Conservation (phyloP, 164 flowering plant genomes). For the Aristolochia contorta region DNA sequence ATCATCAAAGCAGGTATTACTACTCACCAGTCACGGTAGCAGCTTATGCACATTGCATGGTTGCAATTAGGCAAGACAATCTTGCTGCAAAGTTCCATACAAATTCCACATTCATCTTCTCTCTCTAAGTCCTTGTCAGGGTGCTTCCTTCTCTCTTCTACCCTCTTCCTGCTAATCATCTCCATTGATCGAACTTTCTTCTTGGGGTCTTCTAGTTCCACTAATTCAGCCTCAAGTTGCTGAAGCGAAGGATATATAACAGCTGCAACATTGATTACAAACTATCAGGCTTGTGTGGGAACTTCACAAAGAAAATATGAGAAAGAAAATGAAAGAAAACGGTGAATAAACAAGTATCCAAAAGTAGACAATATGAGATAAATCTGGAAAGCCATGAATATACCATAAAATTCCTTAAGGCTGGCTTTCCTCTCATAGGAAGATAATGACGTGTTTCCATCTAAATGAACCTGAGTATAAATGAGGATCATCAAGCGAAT, state of each 20-base stretch:
- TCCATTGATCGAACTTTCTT: constrained; percentile 16
- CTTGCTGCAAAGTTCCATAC: constrained; percentile 71
- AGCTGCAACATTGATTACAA: constrained; percentile 29
- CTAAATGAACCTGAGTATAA: constrained; percentile 5
- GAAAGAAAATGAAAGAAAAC: neutral
- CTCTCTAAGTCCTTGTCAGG: constrained; percentile 48
- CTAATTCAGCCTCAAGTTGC: constrained; percentile 53
- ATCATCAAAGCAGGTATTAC: neutral
- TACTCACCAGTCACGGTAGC: constrained; percentile 81
- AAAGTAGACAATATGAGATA: neutral
- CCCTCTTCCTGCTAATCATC: constrained; percentile 25
- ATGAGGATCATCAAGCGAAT: neutral
- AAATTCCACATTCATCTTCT: constrained; percentile 88
- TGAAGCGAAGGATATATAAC: constrained; percentile 76
- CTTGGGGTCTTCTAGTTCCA: constrained; percentile 23
- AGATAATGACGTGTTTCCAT: constrained; percentile 8
- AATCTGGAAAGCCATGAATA: neutral
- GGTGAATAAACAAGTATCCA: neutral
- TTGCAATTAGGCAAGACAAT: constrained; percentile 88
- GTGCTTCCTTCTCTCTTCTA: constrained; percentile 25
- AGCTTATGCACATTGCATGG: constrained; percentile 89
- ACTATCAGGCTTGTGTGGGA: neutral
- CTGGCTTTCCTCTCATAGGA: constrained; percentile 12
- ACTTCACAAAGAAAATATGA: neutral
- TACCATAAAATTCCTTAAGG: constrained; percentile 12